These are phyloP conservation scores for Iberis pinnata DNA, from an alignment of 345 rosid species.

Conservation along the genomic window DNA sequence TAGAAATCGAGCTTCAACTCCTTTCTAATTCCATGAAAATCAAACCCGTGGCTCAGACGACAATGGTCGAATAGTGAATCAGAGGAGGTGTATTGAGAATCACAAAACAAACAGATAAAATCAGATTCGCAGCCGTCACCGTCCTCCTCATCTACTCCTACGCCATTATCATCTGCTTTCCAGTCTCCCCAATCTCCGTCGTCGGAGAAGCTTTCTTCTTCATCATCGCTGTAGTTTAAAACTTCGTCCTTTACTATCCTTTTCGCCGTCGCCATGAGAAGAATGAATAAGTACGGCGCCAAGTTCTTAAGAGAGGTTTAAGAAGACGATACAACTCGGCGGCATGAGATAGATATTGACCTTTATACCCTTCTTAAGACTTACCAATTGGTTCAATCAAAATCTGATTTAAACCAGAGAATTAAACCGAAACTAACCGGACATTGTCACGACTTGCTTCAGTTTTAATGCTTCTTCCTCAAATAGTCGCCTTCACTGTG, in stretches of 20 bases:
- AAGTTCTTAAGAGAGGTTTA: constrained; percentile 26
- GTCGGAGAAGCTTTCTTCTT: constrained; percentile 29
- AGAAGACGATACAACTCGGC: constrained; percentile 22
- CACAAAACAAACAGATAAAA: constrained; percentile 65
- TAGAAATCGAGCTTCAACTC: constrained; percentile 62
- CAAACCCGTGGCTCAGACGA: constrained; percentile 43
- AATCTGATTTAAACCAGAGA: too few species aligned
- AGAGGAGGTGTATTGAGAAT: constrained; percentile 42
- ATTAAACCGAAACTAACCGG: background rate
- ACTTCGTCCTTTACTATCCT: constrained; percentile 18
- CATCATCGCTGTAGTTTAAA: constrained; percentile 17
- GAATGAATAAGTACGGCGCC: constrained; percentile 4
- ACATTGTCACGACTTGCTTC: background rate
- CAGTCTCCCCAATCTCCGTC: constrained; percentile 62
- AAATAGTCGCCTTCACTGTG: constrained; percentile 1
- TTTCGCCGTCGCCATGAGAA: constrained; percentile 15
- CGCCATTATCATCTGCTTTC: constrained; percentile 41
- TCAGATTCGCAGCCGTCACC: constrained; percentile 33
- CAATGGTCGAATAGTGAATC: constrained; percentile 59
- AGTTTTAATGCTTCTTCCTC: constrained; percentile 1
- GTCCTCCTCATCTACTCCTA: constrained; percentile 21
- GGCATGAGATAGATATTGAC: background rate
- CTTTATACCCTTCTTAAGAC: constrained; percentile 6
- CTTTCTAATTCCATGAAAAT: constrained; percentile 45
- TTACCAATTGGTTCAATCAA: constrained; percentile 11